Percentiles rank a stretch among this genome's conserved stretches.
Evolutionary conservation across 352 stramenopile species (phyloP).

Genomic region (Lagenidium giganteum): DNA sequence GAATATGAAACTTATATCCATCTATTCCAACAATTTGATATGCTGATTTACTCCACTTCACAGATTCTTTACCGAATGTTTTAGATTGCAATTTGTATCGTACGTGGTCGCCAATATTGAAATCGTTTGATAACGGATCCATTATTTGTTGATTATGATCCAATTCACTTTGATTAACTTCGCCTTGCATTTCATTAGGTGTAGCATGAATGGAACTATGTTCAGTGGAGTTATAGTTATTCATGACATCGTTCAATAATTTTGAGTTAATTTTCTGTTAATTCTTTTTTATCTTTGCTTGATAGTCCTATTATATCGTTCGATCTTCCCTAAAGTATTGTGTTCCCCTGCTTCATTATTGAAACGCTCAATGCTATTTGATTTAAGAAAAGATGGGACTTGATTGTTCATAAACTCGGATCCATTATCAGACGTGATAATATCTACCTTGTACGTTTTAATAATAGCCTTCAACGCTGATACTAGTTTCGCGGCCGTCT

Average conservation of each 20-base stretch:
- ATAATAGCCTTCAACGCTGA: slow-evolving; percentile 18
- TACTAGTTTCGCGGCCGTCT: slow-evolving; percentile 21
- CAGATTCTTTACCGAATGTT: slow-evolving; percentile 1
- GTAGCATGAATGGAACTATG: slow-evolving; percentile 18
- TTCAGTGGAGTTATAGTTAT: slow-evolving; percentile 32
- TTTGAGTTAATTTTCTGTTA: slow-evolving; percentile 9
- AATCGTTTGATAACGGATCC: too few relatives aligned
- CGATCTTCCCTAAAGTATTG: slow-evolving; percentile 33
- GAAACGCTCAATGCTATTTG: slow-evolving; percentile 27
- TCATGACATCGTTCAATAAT: slow-evolving; percentile 20
- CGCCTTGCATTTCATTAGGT: slow-evolving; percentile 22
- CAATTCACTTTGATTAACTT: slow-evolving; percentile 13
- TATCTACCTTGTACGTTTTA: slow-evolving; percentile 17
- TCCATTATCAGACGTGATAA: slow-evolving; percentile 32
- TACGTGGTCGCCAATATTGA: slow-evolving; percentile 6
- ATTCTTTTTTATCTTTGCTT: slow-evolving; percentile 28
- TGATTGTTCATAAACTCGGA: slow-evolving; percentile 26
- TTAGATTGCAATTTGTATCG: slow-evolving; percentile 1
- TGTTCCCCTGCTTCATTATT: slow-evolving; percentile 36
- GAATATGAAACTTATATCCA: slow-evolving; percentile 6
- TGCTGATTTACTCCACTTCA: slow-evolving; percentile 9
- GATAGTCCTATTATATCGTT: slow-evolving; percentile 31
- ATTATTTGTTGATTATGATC: slow-evolving; percentile 18
- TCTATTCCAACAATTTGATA: slow-evolving; percentile 14
- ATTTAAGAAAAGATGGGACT: slow-evolving; percentile 21